A percentile compares a stretch with the other conserved stretches of the same genome.
phyloP scores from a whole-genome alignment of 202 grass and related monocot genomes.

The Tripidium arundinaceum region DNA sequence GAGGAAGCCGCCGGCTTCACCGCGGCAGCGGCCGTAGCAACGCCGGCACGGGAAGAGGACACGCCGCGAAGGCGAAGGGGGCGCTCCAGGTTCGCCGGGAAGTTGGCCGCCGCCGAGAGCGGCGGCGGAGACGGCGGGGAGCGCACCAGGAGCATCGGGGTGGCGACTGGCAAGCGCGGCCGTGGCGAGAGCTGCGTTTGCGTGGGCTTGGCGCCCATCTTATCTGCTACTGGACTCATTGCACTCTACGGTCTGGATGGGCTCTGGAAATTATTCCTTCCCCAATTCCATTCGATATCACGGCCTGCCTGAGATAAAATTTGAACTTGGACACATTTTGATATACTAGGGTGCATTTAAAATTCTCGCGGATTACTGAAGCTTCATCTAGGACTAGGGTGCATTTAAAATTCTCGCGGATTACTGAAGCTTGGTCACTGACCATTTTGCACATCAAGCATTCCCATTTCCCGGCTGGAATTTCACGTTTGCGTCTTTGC shows the following conservation, averaged over 20 bases:
- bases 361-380: no score
- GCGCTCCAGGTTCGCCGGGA: background rate
- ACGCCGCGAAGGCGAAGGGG: background rate
- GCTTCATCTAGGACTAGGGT: background rate
- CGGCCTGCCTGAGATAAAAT: background rate
- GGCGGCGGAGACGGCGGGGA: conserved; percentile 14
- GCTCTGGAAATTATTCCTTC: background rate
- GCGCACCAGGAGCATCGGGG: conserved; percentile 39
- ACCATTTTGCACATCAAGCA: background rate
- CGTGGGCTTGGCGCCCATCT: background rate
- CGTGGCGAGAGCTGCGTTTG: background rate
- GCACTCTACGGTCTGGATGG: background rate
- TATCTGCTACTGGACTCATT: background rate
- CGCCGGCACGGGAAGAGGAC: background rate
- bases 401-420: background rate
- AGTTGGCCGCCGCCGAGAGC: background rate
- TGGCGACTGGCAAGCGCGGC: background rate
- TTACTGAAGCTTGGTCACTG: background rate
- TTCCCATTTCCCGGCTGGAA: background rate
- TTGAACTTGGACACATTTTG: background rate
- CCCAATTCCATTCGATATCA: background rate
- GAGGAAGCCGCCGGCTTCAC: background rate
- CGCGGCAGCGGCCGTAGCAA: background rate
- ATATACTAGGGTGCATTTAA: no score
- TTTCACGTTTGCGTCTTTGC: no score